These are phyloP conservation scores for Plasmodium blacklocki DNA, from an alignment of 169 alveolate genomes.

Conservation along the genomic window DNA sequence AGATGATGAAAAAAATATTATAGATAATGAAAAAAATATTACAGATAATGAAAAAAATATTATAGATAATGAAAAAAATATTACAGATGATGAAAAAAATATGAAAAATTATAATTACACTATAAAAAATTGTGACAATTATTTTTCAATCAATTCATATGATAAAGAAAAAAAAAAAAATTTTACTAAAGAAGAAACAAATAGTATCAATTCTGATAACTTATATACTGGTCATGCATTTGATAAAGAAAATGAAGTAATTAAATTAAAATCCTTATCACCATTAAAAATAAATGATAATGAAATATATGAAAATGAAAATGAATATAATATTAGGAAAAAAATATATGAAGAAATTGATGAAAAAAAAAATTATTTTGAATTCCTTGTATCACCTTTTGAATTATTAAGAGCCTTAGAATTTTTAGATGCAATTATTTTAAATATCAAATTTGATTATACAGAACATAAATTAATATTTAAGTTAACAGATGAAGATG, in stretches of 20 bases:
- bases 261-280: conserved; percentile 43
- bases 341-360: conserved; percentile 37
- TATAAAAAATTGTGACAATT: too few species aligned
- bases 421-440: conserved; percentile 45
- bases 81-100: too few species aligned
- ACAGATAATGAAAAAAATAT: too few species aligned
- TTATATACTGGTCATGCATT: conserved; percentile 42
- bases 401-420: conserved; percentile 64
- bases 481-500: conserved; percentile 71
- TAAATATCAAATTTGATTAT: conserved; percentile 76
- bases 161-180: background rate
- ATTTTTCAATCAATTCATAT: too few species aligned
- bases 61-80: background rate
- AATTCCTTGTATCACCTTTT: conserved; percentile 59
- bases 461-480: conserved; percentile 24
- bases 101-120: too few species aligned
- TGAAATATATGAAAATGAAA: conserved; percentile 20
- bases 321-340: conserved; percentile 51
- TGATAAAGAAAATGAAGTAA: conserved; percentile 18
- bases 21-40: background rate
- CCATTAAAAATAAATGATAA: conserved; percentile 34
- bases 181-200: conserved; percentile 21
- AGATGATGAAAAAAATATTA: background rate
- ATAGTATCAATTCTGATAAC: conserved; percentile 53
- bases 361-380: conserved; percentile 19